Conservation (phyloP, 176 grass and related monocot genomes). For the Lolium rigidum region DNA sequence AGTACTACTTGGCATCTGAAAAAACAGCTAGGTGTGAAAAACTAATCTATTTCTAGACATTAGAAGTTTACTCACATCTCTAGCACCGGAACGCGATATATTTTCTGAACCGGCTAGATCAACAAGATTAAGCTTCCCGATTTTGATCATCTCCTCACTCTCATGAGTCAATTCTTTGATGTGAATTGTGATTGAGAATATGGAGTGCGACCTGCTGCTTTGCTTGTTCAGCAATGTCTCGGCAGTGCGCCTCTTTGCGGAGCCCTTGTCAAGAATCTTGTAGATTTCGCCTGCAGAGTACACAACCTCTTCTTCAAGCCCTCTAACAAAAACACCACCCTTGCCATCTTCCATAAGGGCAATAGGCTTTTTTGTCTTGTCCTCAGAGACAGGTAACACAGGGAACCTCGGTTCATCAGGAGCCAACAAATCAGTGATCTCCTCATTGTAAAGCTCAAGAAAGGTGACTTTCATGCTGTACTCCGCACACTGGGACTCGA, state of each 20-base stretch:
- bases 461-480: constrained; percentile 99
- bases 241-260: constrained; percentile 95
- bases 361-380: constrained; percentile 97
- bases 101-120: constrained; percentile 99
- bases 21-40: neutral
- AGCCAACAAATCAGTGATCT: constrained; percentile 91
- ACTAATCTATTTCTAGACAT: neutral
- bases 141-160: constrained; percentile 99
- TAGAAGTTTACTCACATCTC: constrained; percentile 84
- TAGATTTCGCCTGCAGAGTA: constrained; percentile 94
- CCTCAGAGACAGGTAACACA: constrained; percentile 73
- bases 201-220: constrained; percentile 98
- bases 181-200: constrained; percentile 99
- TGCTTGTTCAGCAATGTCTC: constrained; percentile 99
- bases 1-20: constrained; percentile 30
- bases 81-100: constrained; percentile 97
- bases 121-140: constrained; percentile 99
- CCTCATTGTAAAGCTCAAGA: constrained; percentile 98
- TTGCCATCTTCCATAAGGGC: constrained; percentile 99
- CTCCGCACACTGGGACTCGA: constrained; percentile 89
- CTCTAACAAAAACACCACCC: constrained; percentile 96
- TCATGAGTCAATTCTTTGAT: constrained; percentile 97
- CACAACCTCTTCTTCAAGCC: constrained; percentile 96
- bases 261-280: constrained; percentile 99
- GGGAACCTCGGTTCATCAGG: constrained; percentile 85